These are phyloP conservation scores for Ceratocystiopsis minuta DNA, from an alignment of 2,329 filamentous ascomycete genomes.

Conservation along the genomic window DNA sequence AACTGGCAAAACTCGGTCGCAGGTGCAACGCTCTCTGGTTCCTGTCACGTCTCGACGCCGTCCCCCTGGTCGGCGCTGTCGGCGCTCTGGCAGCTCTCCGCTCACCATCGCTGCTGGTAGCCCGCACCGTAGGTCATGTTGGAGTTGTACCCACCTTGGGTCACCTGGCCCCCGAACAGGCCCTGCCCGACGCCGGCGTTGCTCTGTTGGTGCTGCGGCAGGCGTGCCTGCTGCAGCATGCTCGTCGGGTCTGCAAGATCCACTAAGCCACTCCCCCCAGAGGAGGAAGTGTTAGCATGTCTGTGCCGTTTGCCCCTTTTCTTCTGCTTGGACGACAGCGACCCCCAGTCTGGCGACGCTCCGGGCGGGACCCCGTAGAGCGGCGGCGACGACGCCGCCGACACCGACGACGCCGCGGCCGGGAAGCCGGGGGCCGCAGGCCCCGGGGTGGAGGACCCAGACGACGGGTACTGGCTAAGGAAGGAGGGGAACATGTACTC, in stretches of 20 bases:
- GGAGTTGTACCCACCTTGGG: conserved; percentile 88
- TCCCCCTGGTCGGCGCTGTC: background rate
- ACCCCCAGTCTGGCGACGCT: conserved; percentile 70
- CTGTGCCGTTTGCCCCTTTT: conserved; percentile 99
- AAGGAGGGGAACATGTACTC: conserved; percentile 85
- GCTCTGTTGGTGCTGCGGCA: conserved; percentile 61
- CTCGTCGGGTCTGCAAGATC: conserved; percentile 96
- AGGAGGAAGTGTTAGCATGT: conserved; percentile 99
- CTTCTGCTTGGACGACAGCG: conserved; percentile 66
- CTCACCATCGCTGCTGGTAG: conserved; percentile 46
- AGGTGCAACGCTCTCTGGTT: no score
- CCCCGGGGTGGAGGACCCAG: conserved; percentile 65
- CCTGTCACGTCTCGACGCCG: background rate
- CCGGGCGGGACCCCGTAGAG: conserved; percentile 77
- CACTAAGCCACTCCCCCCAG: conserved; percentile 95
- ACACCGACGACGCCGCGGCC: no score
- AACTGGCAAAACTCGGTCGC: background rate
- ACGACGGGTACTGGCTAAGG: conserved; percentile 63
- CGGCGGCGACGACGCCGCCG: conserved; percentile 43
- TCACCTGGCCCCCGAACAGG: conserved; percentile 62
- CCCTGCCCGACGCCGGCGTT: conserved; percentile 74
- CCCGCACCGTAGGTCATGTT: conserved; percentile 67
- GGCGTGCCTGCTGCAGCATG: conserved; percentile 83
- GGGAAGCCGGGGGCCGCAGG: conserved; percentile 60
- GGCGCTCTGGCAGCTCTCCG: conserved; percentile 15